Evolutionary conservation across 192 early-diverging fungal genomes (phyloP), one percentile per base, ranked within the genome.

Genomic region (Coemansia reversa): DNA sequence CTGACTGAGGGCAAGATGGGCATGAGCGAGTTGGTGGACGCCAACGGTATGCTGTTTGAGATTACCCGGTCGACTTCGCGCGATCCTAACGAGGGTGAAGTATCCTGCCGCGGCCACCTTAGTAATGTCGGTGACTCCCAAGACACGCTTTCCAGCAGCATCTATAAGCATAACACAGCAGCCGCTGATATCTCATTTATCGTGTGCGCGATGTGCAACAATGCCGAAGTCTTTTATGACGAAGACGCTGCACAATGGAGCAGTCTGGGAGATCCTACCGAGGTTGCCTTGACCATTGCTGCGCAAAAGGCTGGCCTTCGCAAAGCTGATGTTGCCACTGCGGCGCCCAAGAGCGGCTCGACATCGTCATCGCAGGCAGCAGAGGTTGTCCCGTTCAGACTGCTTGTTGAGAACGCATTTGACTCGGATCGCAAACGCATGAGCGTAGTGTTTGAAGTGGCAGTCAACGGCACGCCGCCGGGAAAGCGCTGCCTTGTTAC

Each of bases 1-100:
- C 75, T 98, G n/a, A 98, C 96, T 6, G 93, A 97, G 81, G 95
- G 95, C 52, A 95, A 96, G 66, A 98, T 98, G 96, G 93, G 93
- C 16, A 87, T 93, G 5, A 76, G 88, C 39, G 84, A 90, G 70
- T 82, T 96, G 28, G 75, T 83, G 1, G 81, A 74, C 20, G 70
- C 81, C 53, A 69, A 55, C 51, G 69, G 69, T 52, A 32, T 70
- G 57, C 45, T 55, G 66, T 85, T 66, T 59, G 68, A 70, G 57
- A 67, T 77, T 45, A 71, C 51, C 91, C 93, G 74, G 85, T 87
- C 71, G 64, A 90, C 65, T 76, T 97, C 54, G 85, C 74, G 69
- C 62, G 67, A 82, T 30, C 79, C 79, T 27, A 70, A 70, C 48
- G 67, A 79, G 62, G 79, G 77, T 51, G 75, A 90, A 24, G 93